Evolutionary conservation across 2,329 filamentous ascomycete species (phyloP).

Genomic region (Paecilomyces fulvus): DNA sequence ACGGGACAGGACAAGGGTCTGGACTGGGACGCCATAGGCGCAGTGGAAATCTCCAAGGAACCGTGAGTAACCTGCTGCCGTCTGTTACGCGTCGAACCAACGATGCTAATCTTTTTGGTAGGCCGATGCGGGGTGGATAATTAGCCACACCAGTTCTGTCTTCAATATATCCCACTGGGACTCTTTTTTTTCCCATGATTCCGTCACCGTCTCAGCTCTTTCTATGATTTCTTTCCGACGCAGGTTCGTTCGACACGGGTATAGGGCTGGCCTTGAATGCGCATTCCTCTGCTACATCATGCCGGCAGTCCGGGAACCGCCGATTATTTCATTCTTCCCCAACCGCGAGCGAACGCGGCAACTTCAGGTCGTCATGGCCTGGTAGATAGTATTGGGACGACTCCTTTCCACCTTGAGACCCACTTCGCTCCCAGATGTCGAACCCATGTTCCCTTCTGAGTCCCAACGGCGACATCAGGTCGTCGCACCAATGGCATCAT

Average conservation of each 20-base stretch:
- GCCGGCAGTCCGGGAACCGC: not conserved
- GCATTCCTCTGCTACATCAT: not conserved
- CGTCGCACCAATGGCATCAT: not conserved
- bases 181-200: not conserved
- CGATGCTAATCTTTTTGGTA: not conserved
- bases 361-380: not conserved
- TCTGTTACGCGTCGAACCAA: not conserved
- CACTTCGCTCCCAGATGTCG: not conserved
- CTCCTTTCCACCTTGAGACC: not conserved
- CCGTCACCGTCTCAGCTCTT: not conserved
- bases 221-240: not conserved
- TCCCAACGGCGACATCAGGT: not conserved
- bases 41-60: slow-evolving; percentile 29
- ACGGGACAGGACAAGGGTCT: slow-evolving; percentile 5
- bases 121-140: slow-evolving; percentile 9
- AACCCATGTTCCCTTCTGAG: not conserved
- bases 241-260: not conserved
- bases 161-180: not conserved
- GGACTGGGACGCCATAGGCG: slow-evolving; percentile 10
- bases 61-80: slow-evolving; percentile 17
- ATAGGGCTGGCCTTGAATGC: not conserved
- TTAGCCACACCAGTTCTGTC: not conserved
- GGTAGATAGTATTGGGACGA: not conserved
- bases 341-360: not conserved
- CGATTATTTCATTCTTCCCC: not conserved